Percentiles rank a stretch among this genome's conserved stretches.
Evolutionary conservation across 2,329 filamentous ascomycete genomes (phyloP).

Genomic region (Mycosphaerelloides madeirae): DNA sequence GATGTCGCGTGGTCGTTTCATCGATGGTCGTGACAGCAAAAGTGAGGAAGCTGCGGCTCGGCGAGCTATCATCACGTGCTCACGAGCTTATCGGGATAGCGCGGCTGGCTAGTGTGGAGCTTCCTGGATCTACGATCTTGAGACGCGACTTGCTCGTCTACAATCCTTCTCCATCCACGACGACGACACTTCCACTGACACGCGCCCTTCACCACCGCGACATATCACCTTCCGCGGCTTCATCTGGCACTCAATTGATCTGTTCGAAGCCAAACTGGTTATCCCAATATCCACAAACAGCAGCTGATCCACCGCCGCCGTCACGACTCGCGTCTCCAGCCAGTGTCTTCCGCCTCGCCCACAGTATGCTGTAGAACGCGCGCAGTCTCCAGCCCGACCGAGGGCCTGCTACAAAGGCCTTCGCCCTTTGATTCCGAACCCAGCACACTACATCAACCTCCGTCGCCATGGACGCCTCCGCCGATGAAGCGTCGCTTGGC

Average conservation of each 20-base stretch:
- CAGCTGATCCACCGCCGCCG: not conserved
- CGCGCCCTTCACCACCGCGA: too few species aligned
- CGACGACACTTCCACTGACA: too few species aligned
- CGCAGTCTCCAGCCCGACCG: constrained; percentile 21
- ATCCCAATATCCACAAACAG: not conserved
- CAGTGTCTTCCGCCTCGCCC: constrained; percentile 2
- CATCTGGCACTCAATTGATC: not conserved
- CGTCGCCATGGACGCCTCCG: constrained; percentile 21
- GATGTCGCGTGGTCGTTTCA: constrained; percentile 1
- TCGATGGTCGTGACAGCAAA: constrained; percentile 1
- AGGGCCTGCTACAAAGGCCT: constrained; percentile 14
- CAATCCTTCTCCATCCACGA: too few species aligned
- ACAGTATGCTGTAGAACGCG: constrained; percentile 29
- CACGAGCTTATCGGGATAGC: too few species aligned
- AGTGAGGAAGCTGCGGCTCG: not conserved
- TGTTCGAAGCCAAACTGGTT: not conserved
- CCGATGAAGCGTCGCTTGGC: constrained; percentile 25
- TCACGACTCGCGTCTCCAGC: not conserved
- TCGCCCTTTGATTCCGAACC: constrained; percentile 12
- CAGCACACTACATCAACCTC: constrained; percentile 20
- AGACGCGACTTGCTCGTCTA: too few species aligned
- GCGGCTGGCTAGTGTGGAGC: too few species aligned
- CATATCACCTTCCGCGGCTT: too few species aligned
- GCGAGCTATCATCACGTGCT: too few species aligned
- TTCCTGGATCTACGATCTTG: too few species aligned